These are phyloP conservation scores for Podochytrium sp. DNA, from an alignment of 192 early-diverging fungal genomes.

Conservation along the genomic window DNA sequence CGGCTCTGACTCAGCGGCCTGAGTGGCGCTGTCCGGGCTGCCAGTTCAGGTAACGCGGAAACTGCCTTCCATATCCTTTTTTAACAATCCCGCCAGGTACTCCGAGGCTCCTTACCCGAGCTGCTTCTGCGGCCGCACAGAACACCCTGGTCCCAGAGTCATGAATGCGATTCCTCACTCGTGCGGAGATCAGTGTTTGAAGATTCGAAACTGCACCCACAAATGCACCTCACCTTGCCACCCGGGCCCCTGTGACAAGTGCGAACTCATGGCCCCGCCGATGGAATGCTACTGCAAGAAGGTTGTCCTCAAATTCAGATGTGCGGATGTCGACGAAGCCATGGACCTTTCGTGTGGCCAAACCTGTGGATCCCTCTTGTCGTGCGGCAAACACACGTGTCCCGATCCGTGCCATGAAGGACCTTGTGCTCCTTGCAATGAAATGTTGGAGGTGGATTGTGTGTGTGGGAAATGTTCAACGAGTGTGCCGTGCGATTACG, in stretches of 20 bases:
- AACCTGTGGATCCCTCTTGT: conserved; percentile 71
- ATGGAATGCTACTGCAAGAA: conserved; percentile 86
- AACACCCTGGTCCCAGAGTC: conserved; percentile 69
- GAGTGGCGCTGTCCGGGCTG: conserved; percentile 94
- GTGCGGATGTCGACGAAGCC: conserved; percentile 72
- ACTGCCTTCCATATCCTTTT: not conserved
- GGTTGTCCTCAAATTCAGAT: conserved; percentile 66
- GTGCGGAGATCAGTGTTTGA: conserved; percentile 81
- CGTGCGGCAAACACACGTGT: conserved; percentile 84
- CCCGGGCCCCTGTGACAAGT: conserved; percentile 94
- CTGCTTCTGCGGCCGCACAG: conserved; percentile 90
- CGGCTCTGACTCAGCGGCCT: not conserved
- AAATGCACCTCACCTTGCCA: conserved; percentile 76
- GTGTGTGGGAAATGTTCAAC: conserved; percentile 40
- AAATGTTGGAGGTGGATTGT: conserved; percentile 30
- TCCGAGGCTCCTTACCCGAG: conserved; percentile 65
- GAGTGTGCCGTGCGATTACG: conserved; percentile 34
- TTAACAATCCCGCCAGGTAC: conserved; percentile 1
- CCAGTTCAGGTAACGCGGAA: conserved; percentile 57
- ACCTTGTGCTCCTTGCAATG: conserved; percentile 71
- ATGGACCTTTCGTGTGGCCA: conserved; percentile 72
- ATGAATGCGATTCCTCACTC: conserved; percentile 71
- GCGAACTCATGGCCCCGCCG: conserved; percentile 76
- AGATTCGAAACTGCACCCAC: conserved; percentile 72
- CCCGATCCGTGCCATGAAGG: conserved; percentile 77